These are phyloP conservation scores for Exserohilum rostratum DNA, from an alignment of 2,329 filamentous ascomycete species.

Conservation along the genomic window DNA sequence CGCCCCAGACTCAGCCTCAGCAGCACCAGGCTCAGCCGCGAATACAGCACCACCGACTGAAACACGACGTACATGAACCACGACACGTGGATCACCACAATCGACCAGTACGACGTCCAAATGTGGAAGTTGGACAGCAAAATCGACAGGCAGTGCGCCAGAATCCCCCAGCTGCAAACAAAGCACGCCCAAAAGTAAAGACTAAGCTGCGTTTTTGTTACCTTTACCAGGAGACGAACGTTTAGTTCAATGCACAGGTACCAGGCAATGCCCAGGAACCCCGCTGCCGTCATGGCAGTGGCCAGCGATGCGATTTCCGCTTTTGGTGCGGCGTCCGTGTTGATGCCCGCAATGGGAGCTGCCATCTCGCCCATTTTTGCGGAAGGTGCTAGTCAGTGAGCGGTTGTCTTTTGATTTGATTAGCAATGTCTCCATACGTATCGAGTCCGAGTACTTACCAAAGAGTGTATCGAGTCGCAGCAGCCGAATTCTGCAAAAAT, in stretches of 20 bases:
- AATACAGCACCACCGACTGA: constrained; percentile 65
- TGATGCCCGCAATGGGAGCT: not conserved
- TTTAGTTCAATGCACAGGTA: constrained; percentile 52
- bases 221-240: constrained; percentile 45
- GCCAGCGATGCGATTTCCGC: not conserved
- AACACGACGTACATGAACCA: constrained; percentile 65
- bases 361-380: not conserved
- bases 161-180: constrained; percentile 38
- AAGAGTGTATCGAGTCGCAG: too few species aligned
- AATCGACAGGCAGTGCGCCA: constrained; percentile 50
- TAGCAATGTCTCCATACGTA: too few species aligned
- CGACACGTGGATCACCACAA: constrained; percentile 57
- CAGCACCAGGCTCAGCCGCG: constrained; percentile 64
- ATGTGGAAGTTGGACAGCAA: constrained; percentile 53
- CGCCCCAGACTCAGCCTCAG: constrained; percentile 32
- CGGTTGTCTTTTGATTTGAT: not conserved
- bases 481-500: too few species aligned
- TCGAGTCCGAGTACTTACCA: too few species aligned
- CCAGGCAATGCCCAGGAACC: constrained; percentile 32
- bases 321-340: not conserved
- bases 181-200: constrained; percentile 56
- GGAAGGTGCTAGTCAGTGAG: not conserved
- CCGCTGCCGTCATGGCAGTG: constrained; percentile 13
- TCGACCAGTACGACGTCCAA: constrained; percentile 43
- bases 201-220: constrained; percentile 50